Evolutionary conservation across 2,329 filamentous ascomycete genomes (phyloP).

Genomic region (Celoporthe dispersa): DNA sequence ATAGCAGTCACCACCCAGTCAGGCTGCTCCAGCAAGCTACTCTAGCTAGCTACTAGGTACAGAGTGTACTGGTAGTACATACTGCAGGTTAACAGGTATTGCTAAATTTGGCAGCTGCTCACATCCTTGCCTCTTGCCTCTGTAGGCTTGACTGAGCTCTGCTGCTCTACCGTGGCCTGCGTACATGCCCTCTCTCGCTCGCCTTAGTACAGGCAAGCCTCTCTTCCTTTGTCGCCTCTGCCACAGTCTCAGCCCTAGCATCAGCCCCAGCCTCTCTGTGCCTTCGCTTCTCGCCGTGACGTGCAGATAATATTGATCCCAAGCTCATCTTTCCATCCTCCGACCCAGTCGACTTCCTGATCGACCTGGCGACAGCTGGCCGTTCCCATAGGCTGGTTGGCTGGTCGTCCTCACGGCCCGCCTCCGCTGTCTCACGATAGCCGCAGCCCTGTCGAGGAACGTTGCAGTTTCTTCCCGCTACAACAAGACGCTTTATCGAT

Average conservation of each 20-base stretch:
- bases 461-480: neutral
- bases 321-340: neutral
- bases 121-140: neutral
- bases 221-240: neutral
- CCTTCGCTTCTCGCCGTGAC: neutral
- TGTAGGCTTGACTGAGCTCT: neutral
- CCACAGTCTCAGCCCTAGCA: neutral
- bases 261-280: neutral
- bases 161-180: neutral
- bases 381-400: neutral
- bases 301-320: neutral
- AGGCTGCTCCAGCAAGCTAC: too few species aligned
- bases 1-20: neutral
- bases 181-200: too few species aligned
- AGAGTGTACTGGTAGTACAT: neutral
- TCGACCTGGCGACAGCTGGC: neutral
- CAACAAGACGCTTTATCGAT: neutral
- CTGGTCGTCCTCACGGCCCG: neutral
- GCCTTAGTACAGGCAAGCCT: neutral
- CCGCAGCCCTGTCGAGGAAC: neutral
- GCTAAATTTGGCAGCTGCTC: constrained; percentile 8
- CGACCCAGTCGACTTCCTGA: neutral
- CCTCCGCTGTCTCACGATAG: neutral
- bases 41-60: neutral
- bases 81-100: neutral